phyloP scores from a whole-genome alignment of 495 filamentous ascomycete genomes.

The Physcia stellaris region DNA sequence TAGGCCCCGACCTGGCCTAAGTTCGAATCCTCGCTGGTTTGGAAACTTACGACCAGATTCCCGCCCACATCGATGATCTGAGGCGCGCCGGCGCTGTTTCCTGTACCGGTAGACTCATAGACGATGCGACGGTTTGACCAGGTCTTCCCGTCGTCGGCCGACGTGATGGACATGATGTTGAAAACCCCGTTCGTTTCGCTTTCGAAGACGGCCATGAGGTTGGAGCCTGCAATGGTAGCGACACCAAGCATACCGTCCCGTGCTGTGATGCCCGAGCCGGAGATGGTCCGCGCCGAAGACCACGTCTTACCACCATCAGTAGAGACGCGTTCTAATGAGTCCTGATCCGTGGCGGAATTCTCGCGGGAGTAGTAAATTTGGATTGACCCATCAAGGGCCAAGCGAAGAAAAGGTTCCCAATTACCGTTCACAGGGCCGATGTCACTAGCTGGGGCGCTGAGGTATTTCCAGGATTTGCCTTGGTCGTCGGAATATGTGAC shows the following conservation, averaged over 20 bases:
- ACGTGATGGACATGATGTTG: constrained; percentile 28
- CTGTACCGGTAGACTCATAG: constrained; percentile 21
- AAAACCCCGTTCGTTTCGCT: constrained; percentile 26
- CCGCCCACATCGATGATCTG: constrained; percentile 36
- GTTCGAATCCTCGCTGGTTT: constrained; percentile 34
- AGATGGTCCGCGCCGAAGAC: constrained; percentile 23
- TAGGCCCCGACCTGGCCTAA: background rate
- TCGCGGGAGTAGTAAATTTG: constrained; percentile 39
- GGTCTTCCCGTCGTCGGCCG: constrained; percentile 29
- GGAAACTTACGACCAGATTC: constrained; percentile 34
- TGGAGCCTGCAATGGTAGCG: constrained; percentile 20
- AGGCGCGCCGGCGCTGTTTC: constrained; percentile 33
- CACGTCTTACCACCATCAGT: constrained; percentile 31
- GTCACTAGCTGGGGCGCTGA: constrained; percentile 25
- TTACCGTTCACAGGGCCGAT: constrained; percentile 25
- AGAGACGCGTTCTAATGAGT: constrained; percentile 33
- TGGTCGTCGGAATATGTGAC: constrained; percentile 32
- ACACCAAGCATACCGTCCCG: constrained; percentile 40
- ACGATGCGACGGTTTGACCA: constrained; percentile 27
- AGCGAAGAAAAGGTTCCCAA: constrained; percentile 39
- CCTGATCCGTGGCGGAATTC: constrained; percentile 30
- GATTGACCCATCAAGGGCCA: constrained; percentile 21
- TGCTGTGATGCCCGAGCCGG: constrained; percentile 21
- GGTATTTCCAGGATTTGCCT: constrained; percentile 31
- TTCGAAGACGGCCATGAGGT: constrained; percentile 36